Evolutionary conservation across 2,329 filamentous ascomycete species (phyloP).

Genomic region (Incumbomyces lentus): DNA sequence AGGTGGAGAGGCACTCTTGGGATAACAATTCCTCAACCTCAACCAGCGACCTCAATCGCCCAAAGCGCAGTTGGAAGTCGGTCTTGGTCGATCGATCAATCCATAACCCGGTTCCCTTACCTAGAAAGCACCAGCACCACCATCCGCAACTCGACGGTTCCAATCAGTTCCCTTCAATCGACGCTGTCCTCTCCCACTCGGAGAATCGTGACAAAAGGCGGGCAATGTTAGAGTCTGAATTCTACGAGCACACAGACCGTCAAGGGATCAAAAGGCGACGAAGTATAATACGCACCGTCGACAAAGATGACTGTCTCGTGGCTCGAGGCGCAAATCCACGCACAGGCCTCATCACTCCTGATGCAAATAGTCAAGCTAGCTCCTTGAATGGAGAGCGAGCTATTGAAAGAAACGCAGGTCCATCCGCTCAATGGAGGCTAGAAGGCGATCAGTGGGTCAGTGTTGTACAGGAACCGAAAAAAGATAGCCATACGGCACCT

Average conservation of each 20-base stretch:
- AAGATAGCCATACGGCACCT: background rate
- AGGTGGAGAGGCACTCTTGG: too few relatives aligned
- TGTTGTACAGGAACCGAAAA: constrained; percentile 13
- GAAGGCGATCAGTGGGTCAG: constrained; percentile 29
- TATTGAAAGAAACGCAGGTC: constrained; percentile 9
- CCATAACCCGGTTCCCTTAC: too few relatives aligned
- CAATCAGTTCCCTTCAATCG: background rate
- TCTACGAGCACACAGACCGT: constrained; percentile 6
- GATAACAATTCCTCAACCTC: too few relatives aligned
- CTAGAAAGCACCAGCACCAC: too few relatives aligned
- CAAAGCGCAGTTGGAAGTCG: too few relatives aligned
- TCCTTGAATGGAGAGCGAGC: constrained; percentile 12
- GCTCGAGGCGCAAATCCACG: constrained; percentile 26
- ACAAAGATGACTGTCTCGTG: constrained; percentile 27
- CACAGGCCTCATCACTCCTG: constrained; percentile 30
- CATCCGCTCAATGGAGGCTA: constrained; percentile 24
- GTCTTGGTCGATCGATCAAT: too few relatives aligned
- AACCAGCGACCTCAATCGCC: too few relatives aligned
- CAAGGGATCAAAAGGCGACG: constrained; percentile 3
- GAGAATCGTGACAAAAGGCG: constrained; percentile 1
- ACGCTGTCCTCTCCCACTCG: background rate
- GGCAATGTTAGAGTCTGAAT: constrained; percentile 2
- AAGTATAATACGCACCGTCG: constrained; percentile 12
- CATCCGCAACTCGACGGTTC: constrained; percentile 4
- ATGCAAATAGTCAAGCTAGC: constrained; percentile 20